These are phyloP conservation scores for Picochlorum sp. DNA, from an alignment of 139 green algal species.

Conservation along the genomic window DNA sequence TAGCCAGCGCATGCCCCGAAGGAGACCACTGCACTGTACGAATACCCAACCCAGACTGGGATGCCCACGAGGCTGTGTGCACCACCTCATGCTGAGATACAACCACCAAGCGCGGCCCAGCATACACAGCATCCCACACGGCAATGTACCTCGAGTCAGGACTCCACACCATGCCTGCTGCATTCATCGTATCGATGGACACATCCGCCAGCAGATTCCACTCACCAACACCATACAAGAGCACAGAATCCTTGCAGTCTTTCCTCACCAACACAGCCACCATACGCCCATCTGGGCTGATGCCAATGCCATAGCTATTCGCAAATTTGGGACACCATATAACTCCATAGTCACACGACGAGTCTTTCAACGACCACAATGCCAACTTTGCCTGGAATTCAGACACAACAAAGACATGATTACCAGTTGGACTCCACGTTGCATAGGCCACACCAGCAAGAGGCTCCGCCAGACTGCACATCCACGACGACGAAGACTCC, in stretches of 20 bases:
- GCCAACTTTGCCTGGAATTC: slow-evolving; percentile 74
- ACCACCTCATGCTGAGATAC: slow-evolving; percentile 10
- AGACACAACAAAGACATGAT: slow-evolving; percentile 57
- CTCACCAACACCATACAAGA: slow-evolving; percentile 35
- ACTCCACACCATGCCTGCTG: slow-evolving; percentile 44
- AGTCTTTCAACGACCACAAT: slow-evolving; percentile 69
- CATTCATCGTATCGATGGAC: slow-evolving; percentile 31
- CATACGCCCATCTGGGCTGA: slow-evolving; percentile 53
- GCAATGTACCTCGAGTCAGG: slow-evolving; percentile 51
- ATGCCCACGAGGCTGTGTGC: neutral
- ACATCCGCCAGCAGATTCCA: slow-evolving; percentile 30
- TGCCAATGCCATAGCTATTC: slow-evolving; percentile 44
- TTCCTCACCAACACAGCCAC: slow-evolving; percentile 67
- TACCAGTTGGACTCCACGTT: slow-evolving; percentile 42
- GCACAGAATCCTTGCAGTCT: slow-evolving; percentile 64
- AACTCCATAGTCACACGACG: slow-evolving; percentile 38
- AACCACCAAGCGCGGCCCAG: slow-evolving; percentile 42
- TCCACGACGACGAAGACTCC: slow-evolving; percentile 47
- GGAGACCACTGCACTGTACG: slow-evolving; percentile 50
- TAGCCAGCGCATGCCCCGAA: slow-evolving; percentile 56
- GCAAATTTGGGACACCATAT: slow-evolving; percentile 64
- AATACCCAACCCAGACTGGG: slow-evolving; percentile 47
- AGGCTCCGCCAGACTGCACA: slow-evolving; percentile 80
- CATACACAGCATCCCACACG: slow-evolving; percentile 49
- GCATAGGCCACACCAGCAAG: slow-evolving; percentile 44